These are phyloP conservation scores for Naegleria fowleri DNA, from an alignment of 208 protist species.

Conservation along the genomic window DNA sequence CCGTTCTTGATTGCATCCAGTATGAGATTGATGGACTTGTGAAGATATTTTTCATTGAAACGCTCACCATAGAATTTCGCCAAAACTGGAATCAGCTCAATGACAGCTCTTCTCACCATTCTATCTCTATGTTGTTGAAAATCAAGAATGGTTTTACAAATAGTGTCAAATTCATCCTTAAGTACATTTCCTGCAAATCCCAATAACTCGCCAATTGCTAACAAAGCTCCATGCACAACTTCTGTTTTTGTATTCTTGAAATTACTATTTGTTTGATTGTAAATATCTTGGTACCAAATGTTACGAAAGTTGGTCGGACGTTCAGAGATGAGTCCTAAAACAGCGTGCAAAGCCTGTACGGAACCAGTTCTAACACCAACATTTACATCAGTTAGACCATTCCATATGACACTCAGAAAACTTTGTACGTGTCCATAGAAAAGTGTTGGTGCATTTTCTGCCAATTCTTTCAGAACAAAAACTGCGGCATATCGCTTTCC, in stretches of 20 bases:
- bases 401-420: slow-evolving; percentile 20
- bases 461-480: slow-evolving; percentile 22
- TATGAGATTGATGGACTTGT: background rate
- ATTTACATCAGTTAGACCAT: background rate
- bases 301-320: background rate
- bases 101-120: background rate
- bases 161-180: background rate
- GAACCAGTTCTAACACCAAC: background rate
- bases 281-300: background rate
- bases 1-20: background rate
- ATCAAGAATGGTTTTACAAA: background rate
- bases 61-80: background rate
- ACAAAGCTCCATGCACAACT: background rate
- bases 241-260: background rate
- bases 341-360: background rate
- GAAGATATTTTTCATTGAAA: slow-evolving; percentile 14
- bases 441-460: slow-evolving; percentile 17
- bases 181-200: background rate
- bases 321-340: background rate
- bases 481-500: slow-evolving; percentile 5
- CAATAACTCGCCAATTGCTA: background rate
- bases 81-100: background rate
- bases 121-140: background rate
- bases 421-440: background rate
- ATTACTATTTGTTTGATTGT: background rate